These are phyloP conservation scores for Solanum sitiens DNA, from an alignment of 257 asterid species.

Conservation along the genomic window DNA sequence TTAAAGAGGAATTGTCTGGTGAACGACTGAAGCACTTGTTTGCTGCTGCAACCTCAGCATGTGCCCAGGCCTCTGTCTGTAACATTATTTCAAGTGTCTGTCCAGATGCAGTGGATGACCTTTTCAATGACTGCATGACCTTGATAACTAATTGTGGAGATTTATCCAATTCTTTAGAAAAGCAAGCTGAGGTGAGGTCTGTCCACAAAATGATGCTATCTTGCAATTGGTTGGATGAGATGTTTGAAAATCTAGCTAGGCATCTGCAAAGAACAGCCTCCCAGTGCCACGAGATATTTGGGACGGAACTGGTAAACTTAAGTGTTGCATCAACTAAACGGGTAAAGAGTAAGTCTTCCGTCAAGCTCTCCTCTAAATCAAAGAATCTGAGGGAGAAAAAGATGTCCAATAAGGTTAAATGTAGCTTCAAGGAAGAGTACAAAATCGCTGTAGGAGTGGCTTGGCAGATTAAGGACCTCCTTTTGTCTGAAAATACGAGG, in stretches of 20 bases:
- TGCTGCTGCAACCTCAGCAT: constrained; percentile 54
- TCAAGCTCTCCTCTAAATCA: constrained; percentile 32
- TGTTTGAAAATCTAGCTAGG: constrained; percentile 57
- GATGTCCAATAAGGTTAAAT: constrained; percentile 10
- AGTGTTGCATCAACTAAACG: constrained; percentile 18
- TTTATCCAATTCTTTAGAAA: constrained; percentile 36
- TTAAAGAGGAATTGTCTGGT: constrained; percentile 50
- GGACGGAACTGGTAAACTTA: constrained; percentile 19
- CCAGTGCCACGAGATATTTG: constrained; percentile 39
- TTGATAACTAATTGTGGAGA: constrained; percentile 46
- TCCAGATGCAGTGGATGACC: constrained; percentile 39
- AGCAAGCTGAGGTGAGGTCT: constrained; percentile 65
- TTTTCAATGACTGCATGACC: constrained; percentile 65
- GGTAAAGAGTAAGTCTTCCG: constrained; percentile 29
- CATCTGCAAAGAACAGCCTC: constrained; percentile 55
- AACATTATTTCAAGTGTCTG: constrained; percentile 50
- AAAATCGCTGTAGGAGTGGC: constrained; percentile 68
- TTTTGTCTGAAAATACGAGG: constrained; percentile 51
- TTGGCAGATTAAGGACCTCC: constrained; percentile 89
- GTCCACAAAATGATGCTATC: constrained; percentile 72
- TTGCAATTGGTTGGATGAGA: constrained; percentile 68
- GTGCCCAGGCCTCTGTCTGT: constrained; percentile 72
- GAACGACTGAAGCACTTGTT: constrained; percentile 58
- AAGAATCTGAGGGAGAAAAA: constrained; percentile 22
- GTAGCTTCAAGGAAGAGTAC: constrained; percentile 43